Base-by-base conservation (phyloP, 2,329 filamentous ascomycete species). In the Dactylellina parvicollis region DNA sequence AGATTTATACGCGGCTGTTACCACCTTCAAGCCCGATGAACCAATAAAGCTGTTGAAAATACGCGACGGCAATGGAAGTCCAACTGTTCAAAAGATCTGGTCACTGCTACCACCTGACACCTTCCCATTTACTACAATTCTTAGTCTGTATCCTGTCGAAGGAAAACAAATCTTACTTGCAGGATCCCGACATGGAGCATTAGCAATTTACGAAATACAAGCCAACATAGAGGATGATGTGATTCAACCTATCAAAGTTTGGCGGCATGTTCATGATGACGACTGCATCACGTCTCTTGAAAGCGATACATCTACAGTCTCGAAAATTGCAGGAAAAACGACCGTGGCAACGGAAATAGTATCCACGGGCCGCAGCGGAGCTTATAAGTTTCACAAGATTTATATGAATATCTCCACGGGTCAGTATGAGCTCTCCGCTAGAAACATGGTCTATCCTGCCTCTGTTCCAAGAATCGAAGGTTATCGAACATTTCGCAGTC, bases 211-310 rank as follows among this genome's bases (percentile, higher is more conserved):
- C 28, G 42, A 47, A 4, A 60, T 74, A 34, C 4, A 16, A 24
- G 22, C 26, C 5, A 24, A 59, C 14, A n/a, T 1, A 1, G 44
- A 50, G 0, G 26, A 16, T 10, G 14, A 28, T 18, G 20, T 4
- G 3, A 8, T 62, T 14, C 24, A 55, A 2, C 44, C 71, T 3
- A 26, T 47, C 28, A 54, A 75, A 49, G 47, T 56, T 1, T 74
- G 71, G 71, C 40, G 65, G 14, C 66, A 65, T 26, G n/a, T 77
- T 20, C 75, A 77, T 46, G 73, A 64, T 9, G 61, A 65, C 5
- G 77, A 78, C n/a, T 75, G 76, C 1, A 50, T 78, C 24, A 78
- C 75, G 18, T 61, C 69, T n/a, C 26, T 72, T 32, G 26, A 28
- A 9, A 55, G 26, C n/a, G 26, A 34, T 9, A 44, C 10, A n/a